These are phyloP conservation scores for Hypoxylon rubiginosum DNA, from an alignment of 2,329 filamentous ascomycete genomes.

Conservation along the genomic window DNA sequence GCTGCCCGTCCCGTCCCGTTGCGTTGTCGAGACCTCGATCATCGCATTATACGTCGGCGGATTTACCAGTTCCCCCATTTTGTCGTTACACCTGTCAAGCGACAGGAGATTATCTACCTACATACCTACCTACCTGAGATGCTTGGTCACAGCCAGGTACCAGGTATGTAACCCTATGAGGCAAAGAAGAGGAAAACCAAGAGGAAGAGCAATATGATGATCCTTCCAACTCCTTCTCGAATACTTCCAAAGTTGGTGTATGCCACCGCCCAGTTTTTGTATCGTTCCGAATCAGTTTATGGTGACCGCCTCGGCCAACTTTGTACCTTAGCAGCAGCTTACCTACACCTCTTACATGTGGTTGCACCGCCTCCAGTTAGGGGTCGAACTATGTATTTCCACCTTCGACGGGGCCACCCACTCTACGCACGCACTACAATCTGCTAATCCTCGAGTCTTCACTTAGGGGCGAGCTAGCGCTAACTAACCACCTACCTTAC, in stretches of 20 bases:
- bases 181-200: slow-evolving; percentile 4
- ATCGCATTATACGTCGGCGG: slow-evolving; percentile 39
- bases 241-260: slow-evolving; percentile 18
- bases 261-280: neutral
- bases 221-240: slow-evolving; percentile 34
- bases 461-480: slow-evolving; percentile 31
- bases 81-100: slow-evolving; percentile 45
- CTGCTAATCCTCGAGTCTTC: slow-evolving; percentile 20
- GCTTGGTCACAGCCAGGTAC: slow-evolving; percentile 22
- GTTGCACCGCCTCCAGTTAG: slow-evolving; percentile 28
- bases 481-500: slow-evolving; percentile 35
- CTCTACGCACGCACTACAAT: neutral
- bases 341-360: neutral
- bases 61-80: slow-evolving; percentile 33
- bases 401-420: slow-evolving; percentile 9
- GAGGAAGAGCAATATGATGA: slow-evolving; percentile 7
- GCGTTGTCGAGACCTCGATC: slow-evolving; percentile 27
- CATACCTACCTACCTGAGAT: slow-evolving; percentile 11
- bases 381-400: slow-evolving; percentile 18
- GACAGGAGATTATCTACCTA: slow-evolving; percentile 29
- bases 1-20: slow-evolving; percentile 31
- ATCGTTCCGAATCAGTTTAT: neutral
- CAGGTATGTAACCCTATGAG: slow-evolving; percentile 30
- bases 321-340: slow-evolving; percentile 1
- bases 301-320: neutral